phyloP scores from a whole-genome alignment of 148 eudicot species.

The Selenicereus undatus region DNA sequence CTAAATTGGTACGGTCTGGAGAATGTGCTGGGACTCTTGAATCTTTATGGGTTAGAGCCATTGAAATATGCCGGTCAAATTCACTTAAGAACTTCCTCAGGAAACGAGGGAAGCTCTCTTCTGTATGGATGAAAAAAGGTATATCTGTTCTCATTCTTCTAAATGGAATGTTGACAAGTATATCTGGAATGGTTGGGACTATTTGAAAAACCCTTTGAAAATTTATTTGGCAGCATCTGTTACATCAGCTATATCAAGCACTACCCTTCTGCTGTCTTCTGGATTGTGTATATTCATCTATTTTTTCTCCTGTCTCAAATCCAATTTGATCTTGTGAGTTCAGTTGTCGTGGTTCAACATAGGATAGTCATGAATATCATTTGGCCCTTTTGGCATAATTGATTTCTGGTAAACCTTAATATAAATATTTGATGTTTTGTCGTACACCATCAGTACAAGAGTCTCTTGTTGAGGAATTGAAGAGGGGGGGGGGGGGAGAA shows the following conservation, averaged over 20 bases:
- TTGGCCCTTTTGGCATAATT: background rate
- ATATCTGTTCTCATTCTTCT: constrained; percentile 14
- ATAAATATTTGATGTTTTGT: no score
- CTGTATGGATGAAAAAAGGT: constrained; percentile 73
- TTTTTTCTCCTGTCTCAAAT: background rate
- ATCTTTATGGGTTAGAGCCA: constrained; percentile 68
- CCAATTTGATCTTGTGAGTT: background rate
- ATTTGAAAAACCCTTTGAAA: no score
- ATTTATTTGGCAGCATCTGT: no score
- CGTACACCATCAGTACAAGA: background rate
- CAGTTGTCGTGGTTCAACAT: background rate
- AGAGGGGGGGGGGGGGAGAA: background rate
- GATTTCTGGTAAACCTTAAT: background rate
- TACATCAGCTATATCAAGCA: no score
- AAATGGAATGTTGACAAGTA: background rate
- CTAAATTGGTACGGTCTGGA: constrained; percentile 39
- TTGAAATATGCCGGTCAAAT: constrained; percentile 55
- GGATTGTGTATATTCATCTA: background rate
- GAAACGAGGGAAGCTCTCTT: constrained; percentile 72
- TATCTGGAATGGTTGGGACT: no score
- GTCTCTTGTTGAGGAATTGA: background rate
- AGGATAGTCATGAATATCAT: background rate
- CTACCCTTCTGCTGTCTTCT: no score
- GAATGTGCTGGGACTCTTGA: constrained; percentile 51
- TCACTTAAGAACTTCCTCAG: constrained; percentile 60